These are phyloP conservation scores for Saccharomycodes ludwigii DNA, from an alignment of 805 yeast genomes.

Conservation along the genomic window DNA sequence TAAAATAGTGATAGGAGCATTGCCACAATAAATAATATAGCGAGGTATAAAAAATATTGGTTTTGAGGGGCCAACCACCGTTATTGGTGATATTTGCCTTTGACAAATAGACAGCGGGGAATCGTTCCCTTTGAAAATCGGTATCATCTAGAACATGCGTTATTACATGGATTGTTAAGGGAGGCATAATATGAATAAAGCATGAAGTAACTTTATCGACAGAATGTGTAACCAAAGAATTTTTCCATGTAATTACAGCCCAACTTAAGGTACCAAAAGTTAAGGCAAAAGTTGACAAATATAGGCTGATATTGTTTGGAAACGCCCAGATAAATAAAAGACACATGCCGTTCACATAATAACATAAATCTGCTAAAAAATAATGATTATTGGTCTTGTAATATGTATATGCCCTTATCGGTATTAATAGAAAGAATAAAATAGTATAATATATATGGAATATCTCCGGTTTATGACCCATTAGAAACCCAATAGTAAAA, in stretches of 20 bases:
- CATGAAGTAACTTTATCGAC: conserved; percentile 87
- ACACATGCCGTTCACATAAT: conserved; percentile 68
- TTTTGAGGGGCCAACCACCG: conserved; percentile 43
- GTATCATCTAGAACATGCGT: conserved; percentile 59
- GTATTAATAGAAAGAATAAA: conserved; percentile 54
- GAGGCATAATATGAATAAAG: conserved; percentile 85
- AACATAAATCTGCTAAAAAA: conserved; percentile 86
- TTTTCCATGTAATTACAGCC: conserved; percentile 94
- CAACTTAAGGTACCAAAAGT: conserved; percentile 82
- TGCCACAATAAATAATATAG: conserved; percentile 85
- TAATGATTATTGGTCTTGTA: conserved; percentile 71
- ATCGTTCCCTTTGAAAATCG: conserved; percentile 39
- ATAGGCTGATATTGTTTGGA: conserved; percentile 62
- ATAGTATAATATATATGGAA: conserved; percentile 68
- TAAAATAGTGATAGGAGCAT: conserved; percentile 77
- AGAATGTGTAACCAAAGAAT: conserved; percentile 82
- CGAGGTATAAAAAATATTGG: conserved; percentile 56
- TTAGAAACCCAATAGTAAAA: conserved; percentile 58
- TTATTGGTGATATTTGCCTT: conserved; percentile 13
- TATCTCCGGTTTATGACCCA: conserved; percentile 66
- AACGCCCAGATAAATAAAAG: conserved; percentile 70
- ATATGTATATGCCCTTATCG: conserved; percentile 74
- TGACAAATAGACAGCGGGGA: conserved; percentile 69
- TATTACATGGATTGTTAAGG: conserved; percentile 73
- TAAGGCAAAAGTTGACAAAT: conserved; percentile 74